These are phyloP conservation scores for Cucurbita pepo DNA, from an alignment of 306 rosid genomes.

Conservation along the genomic window DNA sequence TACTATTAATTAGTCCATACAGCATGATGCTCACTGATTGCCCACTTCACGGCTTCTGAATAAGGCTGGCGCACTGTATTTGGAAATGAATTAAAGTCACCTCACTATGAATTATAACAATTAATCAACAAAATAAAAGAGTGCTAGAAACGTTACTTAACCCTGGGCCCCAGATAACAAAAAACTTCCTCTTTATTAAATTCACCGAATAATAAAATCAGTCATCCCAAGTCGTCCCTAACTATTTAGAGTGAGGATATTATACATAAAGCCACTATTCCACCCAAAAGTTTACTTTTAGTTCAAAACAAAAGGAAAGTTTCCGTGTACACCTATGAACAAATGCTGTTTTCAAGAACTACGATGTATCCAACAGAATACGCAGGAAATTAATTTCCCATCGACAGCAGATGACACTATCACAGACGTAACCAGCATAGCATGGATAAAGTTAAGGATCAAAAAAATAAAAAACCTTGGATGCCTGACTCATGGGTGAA, in stretches of 20 bases:
- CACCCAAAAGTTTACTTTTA: no score
- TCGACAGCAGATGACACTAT: background rate
- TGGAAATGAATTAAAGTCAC: slow-evolving; percentile 17
- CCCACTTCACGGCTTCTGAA: slow-evolving; percentile 62
- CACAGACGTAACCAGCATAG: background rate
- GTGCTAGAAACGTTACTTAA: background rate
- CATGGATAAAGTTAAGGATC: background rate
- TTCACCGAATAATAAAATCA: background rate
- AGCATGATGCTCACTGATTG: slow-evolving; percentile 48
- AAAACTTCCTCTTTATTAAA: background rate
- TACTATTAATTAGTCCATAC: slow-evolving; percentile 33
- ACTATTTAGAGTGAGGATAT: no score
- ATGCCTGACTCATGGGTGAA: slow-evolving; percentile 25
- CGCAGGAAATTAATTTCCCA: background rate
- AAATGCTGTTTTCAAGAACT: background rate
- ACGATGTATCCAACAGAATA: background rate
- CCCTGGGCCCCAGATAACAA: background rate
- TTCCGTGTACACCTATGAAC: background rate
- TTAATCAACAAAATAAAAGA: background rate
- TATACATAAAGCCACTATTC: no score
- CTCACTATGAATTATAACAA: background rate
- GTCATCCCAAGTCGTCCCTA: no score
- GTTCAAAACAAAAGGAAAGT: background rate
- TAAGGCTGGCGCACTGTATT: slow-evolving; percentile 41
- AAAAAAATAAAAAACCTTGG: slow-evolving; percentile 30